phyloP scores from a whole-genome alignment of 148 eudicot species.

The Chenopodium album region DNA sequence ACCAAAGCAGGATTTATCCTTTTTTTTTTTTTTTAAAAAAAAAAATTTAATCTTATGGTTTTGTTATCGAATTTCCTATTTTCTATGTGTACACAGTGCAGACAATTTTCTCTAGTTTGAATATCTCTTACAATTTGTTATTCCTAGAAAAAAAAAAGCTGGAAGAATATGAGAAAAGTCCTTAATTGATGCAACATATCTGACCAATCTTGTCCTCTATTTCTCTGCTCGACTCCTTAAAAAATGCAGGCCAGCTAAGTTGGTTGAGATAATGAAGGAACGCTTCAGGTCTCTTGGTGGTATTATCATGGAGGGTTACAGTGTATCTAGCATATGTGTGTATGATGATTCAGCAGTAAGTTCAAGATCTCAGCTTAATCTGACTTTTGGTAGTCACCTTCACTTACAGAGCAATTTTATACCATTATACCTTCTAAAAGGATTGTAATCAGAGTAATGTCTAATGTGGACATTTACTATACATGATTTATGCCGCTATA shows the following conservation, averaged over 20 bases:
- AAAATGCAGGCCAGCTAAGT: conserved; percentile 69
- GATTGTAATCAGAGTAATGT: neutral
- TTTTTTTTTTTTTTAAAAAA: neutral
- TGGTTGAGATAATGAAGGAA: conserved; percentile 68
- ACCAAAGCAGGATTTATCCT: neutral
- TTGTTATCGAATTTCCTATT: neutral
- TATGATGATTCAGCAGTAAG: conserved; percentile 87
- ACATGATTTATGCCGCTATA: neutral
- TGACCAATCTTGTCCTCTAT: neutral
- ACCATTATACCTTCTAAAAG: neutral
- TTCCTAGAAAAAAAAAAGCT: neutral
- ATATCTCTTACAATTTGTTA: neutral
- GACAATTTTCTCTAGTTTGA: neutral
- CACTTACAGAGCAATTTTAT: neutral
- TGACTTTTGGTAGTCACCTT: neutral
- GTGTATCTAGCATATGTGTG: conserved; percentile 63
- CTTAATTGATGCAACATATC: neutral
- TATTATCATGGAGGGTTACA: conserved; percentile 68
- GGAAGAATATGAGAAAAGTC: neutral
- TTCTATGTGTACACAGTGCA: neutral
- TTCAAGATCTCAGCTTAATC: conserved; percentile 22
- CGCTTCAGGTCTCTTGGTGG: conserved; percentile 80
- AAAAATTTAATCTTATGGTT: neutral
- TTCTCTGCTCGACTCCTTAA: neutral
- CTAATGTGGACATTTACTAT: neutral